Evolutionary conservation across 2,329 filamentous ascomycete genomes (phyloP), one percentile per base, ranked within the genome.

Genomic region (Claviceps paspali): DNA sequence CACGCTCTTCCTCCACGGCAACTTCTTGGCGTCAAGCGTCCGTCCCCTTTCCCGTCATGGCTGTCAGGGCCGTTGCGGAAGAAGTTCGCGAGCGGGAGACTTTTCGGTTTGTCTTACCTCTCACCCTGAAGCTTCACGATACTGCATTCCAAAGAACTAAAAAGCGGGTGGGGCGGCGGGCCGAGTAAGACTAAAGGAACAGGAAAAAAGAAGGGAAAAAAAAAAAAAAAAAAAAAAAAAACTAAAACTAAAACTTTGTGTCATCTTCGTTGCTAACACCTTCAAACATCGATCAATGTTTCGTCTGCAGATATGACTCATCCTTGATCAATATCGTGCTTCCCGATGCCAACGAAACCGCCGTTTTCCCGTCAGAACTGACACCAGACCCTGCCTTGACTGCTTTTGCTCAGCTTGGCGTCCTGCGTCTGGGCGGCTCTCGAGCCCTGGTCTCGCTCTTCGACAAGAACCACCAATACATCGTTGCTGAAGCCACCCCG

Each of bases 371-470:
- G 8, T 37, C 34, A 10, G 21, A 37, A 12, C 30, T 40, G 6
- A 40, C 52, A 32, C 41, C 46, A n/a, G 62, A 67, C 37, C 45
- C 53, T 8, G 52, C 52, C 35, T 54, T 73, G 31, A 68, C 64
- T 2, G 60, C 63, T 5, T 61, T 70, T 36, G 66, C 67, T 15
- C 65, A 72, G 45, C 56, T 72, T 4, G 67, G 57, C 1, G 54
- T 60, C 5, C 50, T 62, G 36, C 58, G 62, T 11, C 52, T 70
- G 4, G 53, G 59, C 14, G 56, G 54, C 4, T 49, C 54, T 15
- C 59, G 66, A 22, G 53, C 58, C 12, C 45, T 70, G 17, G 57
- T 73, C 33, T 72, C 68, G 2, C 52, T 73, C 17, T 70, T 73
- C 41, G 68, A 70, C 43, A 51, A 50, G 4, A 53, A 55, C 4